These are phyloP conservation scores for Gossypium schwendimanii DNA, from an alignment of 441 rosid species.

Conservation along the genomic window DNA sequence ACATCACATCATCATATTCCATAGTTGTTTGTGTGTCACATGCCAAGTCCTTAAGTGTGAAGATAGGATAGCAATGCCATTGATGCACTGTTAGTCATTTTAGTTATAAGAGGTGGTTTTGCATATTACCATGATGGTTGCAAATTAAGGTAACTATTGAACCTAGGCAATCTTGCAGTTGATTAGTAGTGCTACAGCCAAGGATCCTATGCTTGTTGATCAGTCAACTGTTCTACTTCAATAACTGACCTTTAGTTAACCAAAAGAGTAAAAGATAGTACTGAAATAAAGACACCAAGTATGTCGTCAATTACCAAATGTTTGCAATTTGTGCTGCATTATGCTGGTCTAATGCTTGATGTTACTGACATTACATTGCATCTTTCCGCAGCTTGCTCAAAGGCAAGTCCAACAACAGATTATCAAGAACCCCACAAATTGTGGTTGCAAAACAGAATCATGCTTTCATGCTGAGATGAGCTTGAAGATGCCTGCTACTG, in stretches of 20 bases:
- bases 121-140: neutral
- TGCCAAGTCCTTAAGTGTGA: neutral
- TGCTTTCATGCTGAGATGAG: neutral
- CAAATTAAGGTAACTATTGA: no score
- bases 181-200: neutral
- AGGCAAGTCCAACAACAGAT: neutral
- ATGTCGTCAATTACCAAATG: neutral
- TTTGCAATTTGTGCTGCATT: neutral
- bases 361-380: neutral
- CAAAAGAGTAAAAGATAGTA: neutral
- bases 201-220: neutral
- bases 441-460: neutral
- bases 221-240: neutral
- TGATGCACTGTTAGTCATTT: neutral
- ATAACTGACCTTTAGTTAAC: neutral
- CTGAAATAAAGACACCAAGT: neutral
- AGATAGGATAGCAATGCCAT: neutral
- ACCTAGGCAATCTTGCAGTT: neutral
- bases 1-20: neutral
- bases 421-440: neutral
- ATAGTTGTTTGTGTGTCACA: neutral
- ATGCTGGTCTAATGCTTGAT: neutral
- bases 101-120: neutral
- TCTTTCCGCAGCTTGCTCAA: neutral
- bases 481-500: neutral